Evolutionary conservation across 306 rosid genomes (phyloP).

Genomic region (Prunus mira): DNA sequence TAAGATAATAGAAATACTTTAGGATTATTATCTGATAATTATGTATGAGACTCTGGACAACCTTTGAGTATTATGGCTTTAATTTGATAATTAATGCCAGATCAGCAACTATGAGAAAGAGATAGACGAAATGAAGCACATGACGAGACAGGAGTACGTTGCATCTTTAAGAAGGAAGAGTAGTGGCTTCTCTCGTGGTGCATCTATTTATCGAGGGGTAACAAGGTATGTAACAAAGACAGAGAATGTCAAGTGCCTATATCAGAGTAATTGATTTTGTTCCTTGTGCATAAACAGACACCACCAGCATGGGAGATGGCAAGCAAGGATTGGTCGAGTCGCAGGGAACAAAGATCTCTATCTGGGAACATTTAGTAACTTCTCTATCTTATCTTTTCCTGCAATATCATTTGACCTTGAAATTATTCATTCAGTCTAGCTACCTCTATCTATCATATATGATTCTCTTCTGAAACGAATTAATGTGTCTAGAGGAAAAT

Average conservation of each 20-base stretch:
- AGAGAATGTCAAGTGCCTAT: no score
- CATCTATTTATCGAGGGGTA: constrained; percentile 93
- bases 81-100: constrained; percentile 25
- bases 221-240: constrained; percentile 53
- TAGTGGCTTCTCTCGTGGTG: constrained; percentile 95
- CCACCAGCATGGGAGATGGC: constrained; percentile 98
- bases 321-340: constrained; percentile 93
- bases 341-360: constrained; percentile 96
- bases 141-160: constrained; percentile 94
- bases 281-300: constrained; percentile 45
- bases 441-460: no score
- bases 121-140: constrained; percentile 84
- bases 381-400: not conserved
- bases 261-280: not conserved
- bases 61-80: not conserved
- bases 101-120: constrained; percentile 83
- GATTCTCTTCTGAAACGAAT: no score
- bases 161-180: constrained; percentile 97
- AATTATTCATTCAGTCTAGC: not conserved
- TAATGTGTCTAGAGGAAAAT: no score
- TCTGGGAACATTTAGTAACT: constrained; percentile 86
- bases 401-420: not conserved
- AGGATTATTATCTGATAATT: not conserved
- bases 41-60: not conserved
- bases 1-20: not conserved